Evolutionary conservation across 345 rosid genomes (phyloP).

Genomic region (Dovyalis caffra): DNA sequence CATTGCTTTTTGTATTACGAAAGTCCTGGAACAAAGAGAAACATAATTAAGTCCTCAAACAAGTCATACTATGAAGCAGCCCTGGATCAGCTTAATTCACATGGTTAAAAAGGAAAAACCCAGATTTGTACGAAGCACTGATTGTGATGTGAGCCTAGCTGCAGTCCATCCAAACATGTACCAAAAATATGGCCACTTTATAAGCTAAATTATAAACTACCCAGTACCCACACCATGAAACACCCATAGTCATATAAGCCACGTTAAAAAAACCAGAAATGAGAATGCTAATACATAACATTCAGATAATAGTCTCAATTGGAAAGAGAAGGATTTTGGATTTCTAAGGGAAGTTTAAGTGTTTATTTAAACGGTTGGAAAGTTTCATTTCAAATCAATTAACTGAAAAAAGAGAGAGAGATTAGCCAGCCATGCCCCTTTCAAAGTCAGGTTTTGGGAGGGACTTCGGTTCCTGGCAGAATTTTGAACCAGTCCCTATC

Average conservation of each 20-base stretch:
- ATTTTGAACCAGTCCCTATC: not conserved
- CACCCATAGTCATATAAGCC: not conserved
- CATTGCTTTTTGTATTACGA: conserved; percentile 44
- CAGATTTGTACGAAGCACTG: not conserved
- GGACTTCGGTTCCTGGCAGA: not conserved
- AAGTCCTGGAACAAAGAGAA: conserved; percentile 46
- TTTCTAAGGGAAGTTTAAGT: not conserved
- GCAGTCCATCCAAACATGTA: not conserved
- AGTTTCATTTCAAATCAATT: not conserved
- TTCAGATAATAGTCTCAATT: not conserved
- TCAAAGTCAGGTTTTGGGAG: not conserved
- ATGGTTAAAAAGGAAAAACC: no score
- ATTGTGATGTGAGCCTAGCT: conserved; percentile 5
- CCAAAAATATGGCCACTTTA: not conserved
- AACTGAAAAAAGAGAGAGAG: not conserved
- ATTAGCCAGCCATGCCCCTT: not conserved
- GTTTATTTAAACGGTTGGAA: not conserved
- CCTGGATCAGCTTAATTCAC: not conserved
- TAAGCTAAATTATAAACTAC: not conserved
- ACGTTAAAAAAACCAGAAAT: not conserved
- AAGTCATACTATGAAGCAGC: conserved; percentile 4
- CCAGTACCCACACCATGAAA: not conserved
- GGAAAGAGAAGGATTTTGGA: not conserved
- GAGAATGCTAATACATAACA: not conserved
- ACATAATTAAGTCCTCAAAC: conserved; percentile 14